A percentile compares a stretch with the other conserved stretches of the same genome.
phyloP scores from a whole-genome alignment of 352 stramenopile species.

The Phytopythium sindhum region DNA sequence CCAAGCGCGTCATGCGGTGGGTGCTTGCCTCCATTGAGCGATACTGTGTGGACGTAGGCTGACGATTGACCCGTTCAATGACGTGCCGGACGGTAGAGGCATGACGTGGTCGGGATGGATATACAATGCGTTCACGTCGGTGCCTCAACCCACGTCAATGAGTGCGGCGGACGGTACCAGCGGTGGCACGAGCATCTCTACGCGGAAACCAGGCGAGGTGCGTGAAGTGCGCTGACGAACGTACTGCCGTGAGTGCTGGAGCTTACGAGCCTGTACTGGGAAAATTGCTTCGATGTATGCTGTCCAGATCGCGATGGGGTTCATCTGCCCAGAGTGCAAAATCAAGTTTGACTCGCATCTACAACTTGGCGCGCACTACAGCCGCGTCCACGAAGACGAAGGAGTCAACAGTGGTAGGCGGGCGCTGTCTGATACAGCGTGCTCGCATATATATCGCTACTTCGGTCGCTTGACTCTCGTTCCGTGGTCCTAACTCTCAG shows the following conservation, averaged over 20 bases:
- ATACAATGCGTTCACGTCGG: conserved; percentile 59
- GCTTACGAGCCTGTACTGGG: background rate
- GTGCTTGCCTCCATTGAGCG: background rate
- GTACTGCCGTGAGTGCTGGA: background rate
- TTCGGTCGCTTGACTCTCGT: background rate
- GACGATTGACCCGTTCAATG: background rate
- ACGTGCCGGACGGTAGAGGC: conserved; percentile 14
- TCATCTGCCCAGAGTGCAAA: conserved; percentile 83
- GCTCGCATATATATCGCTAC: background rate
- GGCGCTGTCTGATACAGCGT: background rate
- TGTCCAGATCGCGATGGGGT: conserved; percentile 71
- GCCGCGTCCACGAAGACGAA: conserved; percentile 32
- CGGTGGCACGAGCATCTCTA: background rate
- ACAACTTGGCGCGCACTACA: conserved; percentile 59
- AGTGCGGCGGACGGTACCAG: background rate
- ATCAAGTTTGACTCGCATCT: conserved; percentile 55
- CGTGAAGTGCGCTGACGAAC: background rate
- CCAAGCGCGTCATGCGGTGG: conserved; percentile 52
- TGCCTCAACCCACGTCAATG: conserved; percentile 17
- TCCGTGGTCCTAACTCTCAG: background rate
- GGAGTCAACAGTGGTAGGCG: background rate
- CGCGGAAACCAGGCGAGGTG: conserved; percentile 9
- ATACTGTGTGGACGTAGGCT: background rate
- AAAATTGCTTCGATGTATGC: background rate
- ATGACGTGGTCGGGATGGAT: conserved; percentile 85